Evolutionary conservation across 2,329 filamentous ascomycete genomes (phyloP).

Genomic region (Microdochium trichocladiopsis): DNA sequence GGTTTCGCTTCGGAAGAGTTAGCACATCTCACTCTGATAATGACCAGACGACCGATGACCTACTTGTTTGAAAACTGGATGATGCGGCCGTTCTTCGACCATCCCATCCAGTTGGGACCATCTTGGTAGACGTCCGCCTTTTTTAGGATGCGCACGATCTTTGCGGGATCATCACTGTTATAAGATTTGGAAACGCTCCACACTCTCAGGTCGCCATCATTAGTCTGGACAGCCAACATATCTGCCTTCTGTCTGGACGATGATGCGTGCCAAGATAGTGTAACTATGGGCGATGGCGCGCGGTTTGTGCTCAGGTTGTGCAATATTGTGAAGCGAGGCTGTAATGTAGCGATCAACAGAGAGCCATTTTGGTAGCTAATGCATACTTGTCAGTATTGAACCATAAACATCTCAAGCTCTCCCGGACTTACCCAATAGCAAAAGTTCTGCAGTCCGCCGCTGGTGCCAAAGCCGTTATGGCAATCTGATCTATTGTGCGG

Average conservation of each 20-base stretch:
- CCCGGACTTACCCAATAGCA: slow-evolving; percentile 72
- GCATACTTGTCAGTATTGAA: slow-evolving; percentile 7
- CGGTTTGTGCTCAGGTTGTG: slow-evolving; percentile 84
- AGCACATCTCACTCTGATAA: too few relatives aligned
- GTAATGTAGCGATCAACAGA: slow-evolving; percentile 79
- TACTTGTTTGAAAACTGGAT: slow-evolving; percentile 89
- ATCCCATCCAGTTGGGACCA: slow-evolving; percentile 91
- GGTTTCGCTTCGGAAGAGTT: slow-evolving; percentile 59
- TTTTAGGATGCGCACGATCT: slow-evolving; percentile 82
- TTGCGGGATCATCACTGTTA: slow-evolving; percentile 66
- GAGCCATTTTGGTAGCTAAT: slow-evolving; percentile 89
- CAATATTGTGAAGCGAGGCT: slow-evolving; percentile 87
- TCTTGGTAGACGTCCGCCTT: slow-evolving; percentile 65
- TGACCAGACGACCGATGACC: slow-evolving; percentile 38
- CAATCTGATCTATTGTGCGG: slow-evolving; percentile 83
- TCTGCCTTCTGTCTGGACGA: slow-evolving; percentile 95
- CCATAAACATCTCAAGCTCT: neutral
- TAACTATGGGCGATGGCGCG: slow-evolving; percentile 79
- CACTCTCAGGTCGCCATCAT: slow-evolving; percentile 85
- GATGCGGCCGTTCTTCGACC: slow-evolving; percentile 97
- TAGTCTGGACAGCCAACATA: slow-evolving; percentile 90
- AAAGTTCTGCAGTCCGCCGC: slow-evolving; percentile 87
- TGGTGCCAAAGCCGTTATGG: slow-evolving; percentile 88
- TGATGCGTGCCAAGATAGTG: slow-evolving; percentile 90
- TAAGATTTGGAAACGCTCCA: slow-evolving; percentile 91